phyloP scores from a whole-genome alignment of 139 green algal genomes.

The Micractinium conductrix region DNA sequence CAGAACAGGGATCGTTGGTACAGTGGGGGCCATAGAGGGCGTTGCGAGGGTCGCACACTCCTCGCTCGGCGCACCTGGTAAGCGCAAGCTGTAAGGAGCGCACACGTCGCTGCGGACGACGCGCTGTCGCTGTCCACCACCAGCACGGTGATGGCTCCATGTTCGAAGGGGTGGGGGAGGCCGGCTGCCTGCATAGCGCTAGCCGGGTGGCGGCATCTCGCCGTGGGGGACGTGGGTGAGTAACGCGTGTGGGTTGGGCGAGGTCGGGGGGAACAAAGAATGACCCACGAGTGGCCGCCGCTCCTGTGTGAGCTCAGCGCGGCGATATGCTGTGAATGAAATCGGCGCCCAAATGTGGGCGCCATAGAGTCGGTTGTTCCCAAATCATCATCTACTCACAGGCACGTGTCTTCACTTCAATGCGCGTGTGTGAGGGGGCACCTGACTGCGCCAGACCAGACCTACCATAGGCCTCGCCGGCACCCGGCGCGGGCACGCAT shows the following conservation, averaged over 20 bases:
- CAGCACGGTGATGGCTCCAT: slow-evolving; percentile 22
- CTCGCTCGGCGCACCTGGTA: not conserved
- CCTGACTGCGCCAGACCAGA: not conserved
- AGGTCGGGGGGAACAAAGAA: not conserved
- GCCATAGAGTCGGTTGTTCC: too few species aligned
- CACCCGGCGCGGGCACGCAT: too few species aligned
- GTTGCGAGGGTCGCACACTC: not conserved
- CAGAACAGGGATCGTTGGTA: too few species aligned
- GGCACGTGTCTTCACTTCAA: too few species aligned
- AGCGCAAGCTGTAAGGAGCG: slow-evolving; percentile 16
- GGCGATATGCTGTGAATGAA: not conserved
- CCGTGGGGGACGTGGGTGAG: not conserved
- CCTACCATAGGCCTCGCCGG: not conserved
- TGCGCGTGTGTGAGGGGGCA: not conserved
- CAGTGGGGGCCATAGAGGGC: not conserved
- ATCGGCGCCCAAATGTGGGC: not conserved
- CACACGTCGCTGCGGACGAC: slow-evolving; percentile 7
- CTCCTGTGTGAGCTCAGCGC: not conserved
- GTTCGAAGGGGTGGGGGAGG: too few species aligned
- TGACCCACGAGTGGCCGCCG: not conserved
- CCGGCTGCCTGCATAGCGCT: not conserved
- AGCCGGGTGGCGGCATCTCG: not conserved
- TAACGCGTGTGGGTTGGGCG: not conserved
- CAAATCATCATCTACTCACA: too few species aligned
- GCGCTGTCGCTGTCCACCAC: slow-evolving; percentile 36